Conservation (phyloP, 2,329 filamentous ascomycete species). For the Aureobasidium sp. region DNA sequence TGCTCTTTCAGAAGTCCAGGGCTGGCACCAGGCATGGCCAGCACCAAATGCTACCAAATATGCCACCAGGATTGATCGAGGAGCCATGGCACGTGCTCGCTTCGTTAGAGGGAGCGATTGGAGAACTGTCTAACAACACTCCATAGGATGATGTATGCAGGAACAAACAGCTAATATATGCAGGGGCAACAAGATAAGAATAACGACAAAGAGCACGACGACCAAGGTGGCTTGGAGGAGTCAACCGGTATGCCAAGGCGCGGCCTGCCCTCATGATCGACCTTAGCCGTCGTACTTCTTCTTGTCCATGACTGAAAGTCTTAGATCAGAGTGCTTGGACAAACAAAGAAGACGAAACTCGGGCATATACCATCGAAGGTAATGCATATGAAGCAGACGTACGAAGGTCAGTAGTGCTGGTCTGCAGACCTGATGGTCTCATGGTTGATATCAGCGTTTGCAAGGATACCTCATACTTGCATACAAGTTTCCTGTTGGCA, state of each 20-base stretch:
- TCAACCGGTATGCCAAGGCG: slow-evolving; percentile 6
- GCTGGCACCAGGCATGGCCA: neutral
- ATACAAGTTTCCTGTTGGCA: too few species aligned
- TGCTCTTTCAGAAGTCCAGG: neutral
- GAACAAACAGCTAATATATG: neutral
- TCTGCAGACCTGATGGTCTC: neutral
- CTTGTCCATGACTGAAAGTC: neutral
- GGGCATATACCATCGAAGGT: neutral
- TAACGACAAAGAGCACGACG: neutral
- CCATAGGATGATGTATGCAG: neutral
- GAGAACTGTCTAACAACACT: neutral
- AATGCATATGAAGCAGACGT: too few species aligned
- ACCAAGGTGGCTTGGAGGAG: slow-evolving; percentile 2
- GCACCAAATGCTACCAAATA: neutral
- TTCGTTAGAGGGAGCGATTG: neutral
- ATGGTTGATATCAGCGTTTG: neutral
- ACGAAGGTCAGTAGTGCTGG: too few species aligned
- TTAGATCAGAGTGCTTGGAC: neutral
- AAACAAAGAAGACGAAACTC: neutral
- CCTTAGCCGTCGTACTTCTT: slow-evolving; percentile 4
- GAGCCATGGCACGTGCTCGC: slow-evolving; percentile 9
- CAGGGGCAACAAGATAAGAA: neutral
- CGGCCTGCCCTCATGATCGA: slow-evolving; percentile 11
- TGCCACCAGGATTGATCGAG: neutral
- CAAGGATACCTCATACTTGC: neutral